Base-by-base conservation (phyloP, 129 eudicot genomes). In the sunflower (Helianthus annuus) region DNA sequence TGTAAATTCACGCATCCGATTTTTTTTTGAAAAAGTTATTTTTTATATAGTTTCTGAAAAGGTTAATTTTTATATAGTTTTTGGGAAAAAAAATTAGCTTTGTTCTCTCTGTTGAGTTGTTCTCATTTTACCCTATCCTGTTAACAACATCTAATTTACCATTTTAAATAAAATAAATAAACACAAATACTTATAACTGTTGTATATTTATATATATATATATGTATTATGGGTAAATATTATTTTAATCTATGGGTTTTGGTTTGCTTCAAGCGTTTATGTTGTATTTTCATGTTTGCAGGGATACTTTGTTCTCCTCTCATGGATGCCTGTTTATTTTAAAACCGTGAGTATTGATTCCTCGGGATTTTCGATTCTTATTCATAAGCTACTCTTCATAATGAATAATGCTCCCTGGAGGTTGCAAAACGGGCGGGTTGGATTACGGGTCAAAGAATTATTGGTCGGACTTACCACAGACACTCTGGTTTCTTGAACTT, bases 271-370 rank as follows among this genome's bases (percentile, higher is more conserved):
- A n/a, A 60, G 42, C 45, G 19, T 17, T 70, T 68, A 45, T 55
- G 56, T 57, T 59, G 11, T 75, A 34, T 64, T 44, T 61, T 78
- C 11, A 42, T 48, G 32, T 48, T 42, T 88, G 87, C 94, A 94
- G 99, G 99, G 99, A 57, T 94, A 94, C 87, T 90, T 90, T 74
- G 99, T 94, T 77, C 94, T 90, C 71, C 99, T 94, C 74, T 88
- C 99, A 34, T 94, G 99, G 99, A 94, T 94, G 99, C 99, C 99
- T 40, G 92, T 94, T 72, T 94, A 94, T 76, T 94, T 94, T 57
- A 90, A 94, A 86, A 94, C 96, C 12, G 99, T 94, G 68, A 88
- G 99, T 80, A 36, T 22, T 22, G 57, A 63, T 72, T 61, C 13
- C 39, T 73, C n/a, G 34, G 0, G 8, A 5, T 36, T 56, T 11